Evolutionary conservation across 2,329 filamentous ascomycete genomes (phyloP), one percentile per base, ranked within the genome.

Genomic region (Calonectria honghensis): DNA sequence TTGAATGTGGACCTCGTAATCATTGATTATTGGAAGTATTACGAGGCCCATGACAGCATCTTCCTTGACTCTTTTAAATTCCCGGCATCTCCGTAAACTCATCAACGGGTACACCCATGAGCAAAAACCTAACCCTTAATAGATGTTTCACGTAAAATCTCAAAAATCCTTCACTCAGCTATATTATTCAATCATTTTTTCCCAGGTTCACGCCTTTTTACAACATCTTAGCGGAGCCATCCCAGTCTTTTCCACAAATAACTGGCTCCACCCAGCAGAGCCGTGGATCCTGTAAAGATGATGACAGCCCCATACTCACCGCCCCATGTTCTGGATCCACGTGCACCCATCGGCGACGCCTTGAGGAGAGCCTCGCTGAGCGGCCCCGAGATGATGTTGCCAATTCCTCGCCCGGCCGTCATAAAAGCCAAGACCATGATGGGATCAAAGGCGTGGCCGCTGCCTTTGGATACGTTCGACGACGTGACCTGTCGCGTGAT

Each of bases 321-420:
- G 24, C 57, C 57, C 57, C 57, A 61, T 18, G 57, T 41, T 88
- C 86, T 39, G n/a, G 57, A 7, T 87, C 87, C 77, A 89, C 91
- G 0, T 85, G 89, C 7, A 85, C 83, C 35, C 4, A 63, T 31
- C 83, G 79, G 32, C 83, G 85, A 73, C 82, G 89, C 85, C 37
- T 81, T 83, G 37, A 91, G 79, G 59, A 92, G 81, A 2, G 82
- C 85, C 52, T 90, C 88, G 77, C 90, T 91, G 75, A 91, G 64
- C 6, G 90, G 90, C 0, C 90, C 90, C n/a, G 84, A 88, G 14
- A 86, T 84, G 68, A 92, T 87, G 76, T 92, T 92, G 1, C 91
- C 91, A 1, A 93, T 82, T 0, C 91, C 91, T 50, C 91, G 86
- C 0, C 89, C 91, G 9, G 88, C 88, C 57, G 88, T 88, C 64